Conservation (phyloP, 2,329 filamentous ascomycete genomes). For the Alternaria angustiovoidea region DNA sequence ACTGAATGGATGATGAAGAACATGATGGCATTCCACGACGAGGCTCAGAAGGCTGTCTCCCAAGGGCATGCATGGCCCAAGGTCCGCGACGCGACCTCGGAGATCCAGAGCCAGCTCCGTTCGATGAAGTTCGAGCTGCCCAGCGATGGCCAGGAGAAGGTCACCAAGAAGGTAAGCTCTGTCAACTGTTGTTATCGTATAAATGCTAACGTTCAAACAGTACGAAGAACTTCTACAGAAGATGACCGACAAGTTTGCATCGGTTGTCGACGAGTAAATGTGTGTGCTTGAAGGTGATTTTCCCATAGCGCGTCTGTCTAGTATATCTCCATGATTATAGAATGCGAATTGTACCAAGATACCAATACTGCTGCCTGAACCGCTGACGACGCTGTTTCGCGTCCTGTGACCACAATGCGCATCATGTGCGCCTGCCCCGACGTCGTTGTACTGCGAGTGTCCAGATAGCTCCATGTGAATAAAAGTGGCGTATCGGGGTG, state of each 20-base stretch:
- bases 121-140: constrained; percentile 98
- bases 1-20: constrained; percentile 99
- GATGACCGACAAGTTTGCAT: constrained; percentile 97
- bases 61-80: constrained; percentile 93
- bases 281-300: constrained; percentile 53
- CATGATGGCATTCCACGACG: constrained; percentile 97
- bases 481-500: not conserved
- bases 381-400: constrained; percentile 46
- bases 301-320: constrained; percentile 39
- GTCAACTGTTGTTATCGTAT: not conserved
- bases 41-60: constrained; percentile 91
- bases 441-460: not conserved
- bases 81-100: constrained; percentile 87
- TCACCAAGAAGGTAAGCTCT: constrained; percentile 80
- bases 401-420: constrained; percentile 35
- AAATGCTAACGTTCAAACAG: constrained; percentile 61
- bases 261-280: constrained; percentile 88
- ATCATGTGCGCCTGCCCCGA: constrained; percentile 22
- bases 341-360: constrained; percentile 38
- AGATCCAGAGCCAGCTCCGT: constrained; percentile 84
- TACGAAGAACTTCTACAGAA: constrained; percentile 91
- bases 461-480: not conserved
- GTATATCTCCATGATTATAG: constrained; percentile 35
- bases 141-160: constrained; percentile 78
- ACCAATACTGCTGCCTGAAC: constrained; percentile 45